Evolutionary conservation across 2,329 filamentous ascomycete species (phyloP), one percentile per base, ranked within the genome.

Genomic region (Colletotrichum endophyticum): DNA sequence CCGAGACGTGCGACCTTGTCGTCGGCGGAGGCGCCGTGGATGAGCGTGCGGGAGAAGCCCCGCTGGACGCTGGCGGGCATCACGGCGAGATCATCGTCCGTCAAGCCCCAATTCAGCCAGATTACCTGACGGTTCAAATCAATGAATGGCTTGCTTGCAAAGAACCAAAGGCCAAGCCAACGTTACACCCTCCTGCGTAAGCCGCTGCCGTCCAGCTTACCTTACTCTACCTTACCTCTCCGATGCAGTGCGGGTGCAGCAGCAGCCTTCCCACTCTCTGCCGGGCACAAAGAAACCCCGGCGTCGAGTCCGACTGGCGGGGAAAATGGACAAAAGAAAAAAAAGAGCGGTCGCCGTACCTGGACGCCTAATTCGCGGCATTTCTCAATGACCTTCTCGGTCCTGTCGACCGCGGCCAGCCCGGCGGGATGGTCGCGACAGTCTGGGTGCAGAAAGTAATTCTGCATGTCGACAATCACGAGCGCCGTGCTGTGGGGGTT

Each of bases 51-150:
- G 57, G 88, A 86, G 81, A 92, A 92, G 16, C 87, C 85, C 15
- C 87, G 82, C 69, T 86, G 80, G 6, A 89, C 84, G 16, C 84
- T 84, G 9, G 90, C 88, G 8, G 90, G 90, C 84, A 92, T 88
- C 5, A 77, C 80, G 5, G 80, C 79, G 16, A 92, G 80, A 78
- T 92, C 90, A 22, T 83, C 78, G n/a, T 90, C 87, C 0, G 85
- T 89, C 49, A 92, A 83, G 4, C 90, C 90, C 91, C 90, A 92
- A 79, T 90, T 91, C 59, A 91, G 83, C 88, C 89, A 91, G 25
- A 91, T 81, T 25, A 91, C 79, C 79, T 84, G 80, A 27, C 28
- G 28, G 53, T 13, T 63, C 19, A 61, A 39, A 67, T 75, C 71
- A 68, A 49, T 13, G 5, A 69, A 62, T 49, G 44, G 22, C 44